phyloP scores from a whole-genome alignment of 176 grass and related monocot species.

The Areca catechu region DNA sequence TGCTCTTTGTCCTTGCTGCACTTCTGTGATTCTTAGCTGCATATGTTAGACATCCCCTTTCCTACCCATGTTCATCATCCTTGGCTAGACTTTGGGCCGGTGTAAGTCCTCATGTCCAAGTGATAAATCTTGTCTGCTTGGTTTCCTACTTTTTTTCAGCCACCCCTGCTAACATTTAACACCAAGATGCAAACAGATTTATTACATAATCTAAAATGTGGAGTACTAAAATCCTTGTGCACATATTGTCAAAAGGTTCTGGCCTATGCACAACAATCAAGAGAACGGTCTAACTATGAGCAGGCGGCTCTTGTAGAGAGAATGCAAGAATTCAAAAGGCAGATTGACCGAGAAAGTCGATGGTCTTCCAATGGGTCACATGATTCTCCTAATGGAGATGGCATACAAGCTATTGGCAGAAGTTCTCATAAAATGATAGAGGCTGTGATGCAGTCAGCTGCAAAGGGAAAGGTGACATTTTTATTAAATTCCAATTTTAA shows the following conservation, averaged over 20 bases:
- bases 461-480: conserved; percentile 72
- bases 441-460: conserved; percentile 84
- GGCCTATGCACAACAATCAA: conserved; percentile 93
- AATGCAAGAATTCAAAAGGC: conserved; percentile 98
- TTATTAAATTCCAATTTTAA: conserved; percentile 1
- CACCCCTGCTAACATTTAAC: too few species aligned
- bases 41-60: too few species aligned
- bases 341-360: conserved; percentile 85
- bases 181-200: too few species aligned
- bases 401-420: conserved; percentile 92
- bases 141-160: too few species aligned
- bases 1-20: too few species aligned
- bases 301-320: conserved; percentile 79
- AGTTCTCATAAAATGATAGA: conserved; percentile 99
- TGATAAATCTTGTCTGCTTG: too few species aligned
- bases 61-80: too few species aligned
- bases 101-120: too few species aligned
- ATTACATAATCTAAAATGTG: too few species aligned
- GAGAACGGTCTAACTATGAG: conserved; percentile 95
- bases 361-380: conserved; percentile 63
- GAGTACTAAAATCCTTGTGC: too few species aligned
- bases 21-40: too few species aligned
- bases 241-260: conserved; percentile 44
- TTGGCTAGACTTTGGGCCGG: too few species aligned
- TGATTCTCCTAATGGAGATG: conserved; percentile 88